Evolutionary conservation across 495 filamentous ascomycete species (phyloP), one percentile per base, ranked within the genome.

Genomic region (Aspergillus coremiiformis): DNA sequence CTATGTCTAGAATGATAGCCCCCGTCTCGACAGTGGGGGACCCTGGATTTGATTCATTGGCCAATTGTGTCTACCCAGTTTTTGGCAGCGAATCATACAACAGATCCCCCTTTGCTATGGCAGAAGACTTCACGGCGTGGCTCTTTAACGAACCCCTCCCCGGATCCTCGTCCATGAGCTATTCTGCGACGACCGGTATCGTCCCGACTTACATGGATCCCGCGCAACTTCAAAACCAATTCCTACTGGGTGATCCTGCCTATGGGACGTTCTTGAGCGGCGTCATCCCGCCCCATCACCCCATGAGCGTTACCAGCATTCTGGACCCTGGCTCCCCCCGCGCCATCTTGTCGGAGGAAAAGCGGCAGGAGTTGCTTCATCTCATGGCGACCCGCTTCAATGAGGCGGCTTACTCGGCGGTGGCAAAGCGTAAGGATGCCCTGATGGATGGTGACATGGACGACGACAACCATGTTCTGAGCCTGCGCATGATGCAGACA

Each of bases 111-210:
- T 90, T 86, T 59, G 84, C 84, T 15, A 89, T 95, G 72, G 85
- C 89, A 7, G 92, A 95, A 59, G 90, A 95, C 64, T 96, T 96
- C 66, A 83, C 92, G 27, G 86, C 87, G 15, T 96, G 87, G 78
- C 72, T 96, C 20, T 95, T 97, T 71, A 92, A 86, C 61, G 87
- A 86, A 21, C 69, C 73, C 12, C 24, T 58, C 23, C 51, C 59
- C 15, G 57, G 49, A 23, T 54, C 63, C 8, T 61, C 74, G 2
- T 69, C 75, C 21, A 39, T 71, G 45, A 63, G 61, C 3, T 66
- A 69, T 51, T 48, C 52, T 9, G 26, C 58, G 4, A 42, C 58
- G 14, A 51, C 63, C 15, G 65, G 62, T 17, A 69, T 73, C 60
- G 64, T 75, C 37, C 69, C 74, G 15, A 58, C 67, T 33, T 83